These are phyloP conservation scores for Citrullus amarus DNA, from an alignment of 306 rosid genomes.

Conservation along the genomic window DNA sequence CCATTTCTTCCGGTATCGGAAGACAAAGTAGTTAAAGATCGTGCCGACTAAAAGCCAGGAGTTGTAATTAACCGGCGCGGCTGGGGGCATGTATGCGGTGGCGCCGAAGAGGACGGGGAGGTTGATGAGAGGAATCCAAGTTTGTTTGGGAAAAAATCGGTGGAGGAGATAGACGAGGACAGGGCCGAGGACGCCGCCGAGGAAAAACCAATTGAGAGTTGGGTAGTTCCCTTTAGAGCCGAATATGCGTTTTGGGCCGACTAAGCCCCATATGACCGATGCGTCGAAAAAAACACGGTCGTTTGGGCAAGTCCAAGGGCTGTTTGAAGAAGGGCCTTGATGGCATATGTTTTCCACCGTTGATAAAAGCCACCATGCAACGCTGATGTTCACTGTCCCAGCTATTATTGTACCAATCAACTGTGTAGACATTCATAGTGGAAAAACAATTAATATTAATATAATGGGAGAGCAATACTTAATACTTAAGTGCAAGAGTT, in stretches of 20 bases:
- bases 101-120: conserved; percentile 29
- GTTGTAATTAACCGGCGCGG: conserved; percentile 23
- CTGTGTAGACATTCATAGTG: not conserved
- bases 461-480: no score
- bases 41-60: conserved; percentile 23
- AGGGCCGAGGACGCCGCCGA: conserved; percentile 16
- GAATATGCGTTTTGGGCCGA: conserved; percentile 21
- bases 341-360: conserved; percentile 15
- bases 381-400: conserved; percentile 18
- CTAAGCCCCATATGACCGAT: conserved; percentile 28
- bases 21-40: conserved; percentile 17
- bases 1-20: conserved; percentile 25
- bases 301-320: conserved; percentile 27
- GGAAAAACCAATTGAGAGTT: conserved; percentile 26
- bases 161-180: conserved; percentile 12
- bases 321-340: conserved; percentile 7
- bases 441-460: not conserved
- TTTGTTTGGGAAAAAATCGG: conserved; percentile 15
- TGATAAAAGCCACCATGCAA: conserved; percentile 27
- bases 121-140: conserved; percentile 23
- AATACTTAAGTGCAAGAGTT: no score
- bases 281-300: conserved; percentile 26
- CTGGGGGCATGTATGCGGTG: conserved; percentile 27
- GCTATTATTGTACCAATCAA: conserved; percentile 24
- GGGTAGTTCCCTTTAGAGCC: conserved; percentile 18